These are phyloP conservation scores for Protostelium mycophagum DNA, from an alignment of 78 protist genomes.

Conservation along the genomic window DNA sequence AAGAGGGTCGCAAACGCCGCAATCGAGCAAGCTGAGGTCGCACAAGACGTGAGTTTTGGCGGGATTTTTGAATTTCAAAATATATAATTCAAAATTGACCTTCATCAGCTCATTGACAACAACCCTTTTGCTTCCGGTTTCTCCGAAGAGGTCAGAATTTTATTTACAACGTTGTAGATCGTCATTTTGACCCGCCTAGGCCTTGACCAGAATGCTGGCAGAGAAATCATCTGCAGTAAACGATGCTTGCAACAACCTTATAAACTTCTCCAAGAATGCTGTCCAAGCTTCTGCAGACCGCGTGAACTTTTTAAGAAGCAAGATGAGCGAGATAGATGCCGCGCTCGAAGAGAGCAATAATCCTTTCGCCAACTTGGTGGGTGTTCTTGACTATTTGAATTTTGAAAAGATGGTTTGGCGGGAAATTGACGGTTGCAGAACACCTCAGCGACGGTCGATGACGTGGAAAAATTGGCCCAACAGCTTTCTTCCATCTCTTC, in stretches of 20 bases:
- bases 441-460: neutral
- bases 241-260: neutral
- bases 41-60: neutral
- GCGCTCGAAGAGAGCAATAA: neutral
- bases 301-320: neutral
- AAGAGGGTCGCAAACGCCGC: neutral
- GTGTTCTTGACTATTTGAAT: neutral
- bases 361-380: neutral
- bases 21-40: neutral
- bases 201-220: neutral
- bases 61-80: neutral
- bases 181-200: too few relatives aligned
- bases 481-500: neutral
- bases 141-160: neutral
- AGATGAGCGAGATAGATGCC: neutral
- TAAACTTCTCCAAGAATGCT: neutral
- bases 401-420: too few relatives aligned
- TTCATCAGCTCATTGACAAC: neutral
- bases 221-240: neutral
- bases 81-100: too few relatives aligned
- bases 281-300: neutral
- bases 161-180: too few relatives aligned
- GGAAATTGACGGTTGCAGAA: neutral
- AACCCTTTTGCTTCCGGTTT: neutral
- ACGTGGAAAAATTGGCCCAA: neutral